Conservation (phyloP, 345 rosid species). For the Triadica sebifera region DNA sequence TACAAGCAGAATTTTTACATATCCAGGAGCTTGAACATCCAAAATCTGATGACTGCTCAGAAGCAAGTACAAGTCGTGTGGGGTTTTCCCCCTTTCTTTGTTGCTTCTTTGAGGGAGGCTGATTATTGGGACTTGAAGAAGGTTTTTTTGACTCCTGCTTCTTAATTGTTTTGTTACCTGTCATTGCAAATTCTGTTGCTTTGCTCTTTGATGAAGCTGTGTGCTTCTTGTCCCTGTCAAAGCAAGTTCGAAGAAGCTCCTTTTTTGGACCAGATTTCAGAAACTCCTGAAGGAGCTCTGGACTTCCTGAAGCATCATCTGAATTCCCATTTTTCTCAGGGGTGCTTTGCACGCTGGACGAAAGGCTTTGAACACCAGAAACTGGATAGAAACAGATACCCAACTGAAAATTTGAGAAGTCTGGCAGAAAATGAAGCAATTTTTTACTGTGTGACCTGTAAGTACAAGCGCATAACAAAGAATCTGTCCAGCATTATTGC, state of each 20-base stretch:
- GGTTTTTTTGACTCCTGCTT: constrained; percentile 60
- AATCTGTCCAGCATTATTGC: background rate
- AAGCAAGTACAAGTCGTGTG: constrained; percentile 35
- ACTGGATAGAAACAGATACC: constrained; percentile 22
- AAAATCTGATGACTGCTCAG: constrained; percentile 44
- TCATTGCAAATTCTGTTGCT: constrained; percentile 52
- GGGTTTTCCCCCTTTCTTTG: constrained; percentile 69
- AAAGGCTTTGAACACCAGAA: constrained; percentile 55
- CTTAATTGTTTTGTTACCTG: constrained; percentile 48
- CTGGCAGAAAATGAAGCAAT: background rate
- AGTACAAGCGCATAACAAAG: background rate
- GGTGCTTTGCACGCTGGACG: constrained; percentile 62
- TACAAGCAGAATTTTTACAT: constrained; percentile 67
- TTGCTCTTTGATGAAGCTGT: constrained; percentile 60
- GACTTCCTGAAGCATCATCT: constrained; percentile 58
- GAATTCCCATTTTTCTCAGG: constrained; percentile 55
- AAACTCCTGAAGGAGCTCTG: constrained; percentile 58
- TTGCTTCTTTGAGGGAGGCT: constrained; percentile 52
- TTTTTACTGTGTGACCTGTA: background rate
- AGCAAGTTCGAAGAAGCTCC: constrained; percentile 49
- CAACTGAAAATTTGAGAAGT: background rate
- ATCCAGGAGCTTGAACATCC: constrained; percentile 60
- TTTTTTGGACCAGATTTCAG: constrained; percentile 51
- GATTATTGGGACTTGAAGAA: constrained; percentile 35
- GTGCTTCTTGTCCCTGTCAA: constrained; percentile 50